Base-by-base conservation (phyloP, 257 asterid genomes). In the Knoxia roxburghii region DNA sequence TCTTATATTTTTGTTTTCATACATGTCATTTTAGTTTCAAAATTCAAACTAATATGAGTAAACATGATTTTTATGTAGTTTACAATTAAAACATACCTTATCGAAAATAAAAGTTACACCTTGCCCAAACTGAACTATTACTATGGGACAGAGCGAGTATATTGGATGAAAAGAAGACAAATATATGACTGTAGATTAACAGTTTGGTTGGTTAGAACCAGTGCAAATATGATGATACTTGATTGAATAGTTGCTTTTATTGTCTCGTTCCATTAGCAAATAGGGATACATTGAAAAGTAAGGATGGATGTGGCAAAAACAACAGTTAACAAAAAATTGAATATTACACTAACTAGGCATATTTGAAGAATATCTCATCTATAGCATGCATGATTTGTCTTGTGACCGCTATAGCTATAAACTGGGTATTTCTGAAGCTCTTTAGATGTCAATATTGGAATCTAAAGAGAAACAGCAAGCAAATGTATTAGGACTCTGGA, bases 161-260 rank as follows among this genome's bases (percentile, higher is more conserved):
- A 6, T 32, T 64, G 43, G 33, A 64, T 64, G 43, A 21, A 64
- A 11, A 29, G 43, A 64, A 64, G 43, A 35, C 26, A 63, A 48
- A 27, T 45, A 57, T 57, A 6, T 48, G 24, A 20, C 53, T 48
- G 53, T 48, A 48, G 9, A 48, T 48, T 48, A 57, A 7, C 10
- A 10, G n/a, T 57, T 57, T 57, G 14, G 46, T 4, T 46, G 11
- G 23, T 27, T 9, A 10, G 23, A 64, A 50, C 37, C n/a, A 10
- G 13, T 8, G 35, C 26, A 20, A 45, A 17, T 64, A 26, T 17
- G 9, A 26, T 7, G 6, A 23, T 61, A 35, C 46, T 39, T 24
- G 6, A 61, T 37, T 14, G 30, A 23, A 18, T 24, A 24, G 14
- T 41, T 43, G 12, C 39, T 48, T 21, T 41, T 24, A 41, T 41